Base-by-base conservation (phyloP, 441 rosid genomes). In the Populus hybrid region DNA sequence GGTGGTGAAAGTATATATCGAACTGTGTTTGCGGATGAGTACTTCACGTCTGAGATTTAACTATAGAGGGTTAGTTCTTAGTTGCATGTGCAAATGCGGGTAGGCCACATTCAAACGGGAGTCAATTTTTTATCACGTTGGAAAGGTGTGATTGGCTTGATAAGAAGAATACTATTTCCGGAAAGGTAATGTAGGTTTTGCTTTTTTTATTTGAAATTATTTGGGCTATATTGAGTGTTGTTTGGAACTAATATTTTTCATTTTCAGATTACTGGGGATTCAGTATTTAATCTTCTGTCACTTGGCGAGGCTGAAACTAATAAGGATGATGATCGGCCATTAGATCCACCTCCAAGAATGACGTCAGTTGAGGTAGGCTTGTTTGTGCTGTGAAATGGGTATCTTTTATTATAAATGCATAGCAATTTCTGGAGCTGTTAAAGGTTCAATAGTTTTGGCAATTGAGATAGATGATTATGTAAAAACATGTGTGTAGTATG, bases 81-180 rank as follows among this genome's bases (percentile, higher is more conserved):
- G 93, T 95, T 63, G 99, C 98, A 4, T 94, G 95, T 84, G 99
- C 97, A 24, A 94, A 94, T 87, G 93, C 91, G 42, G 92, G 97
- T 76, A 70, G 87, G 10, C 94, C 95, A 0, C 88, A 94, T 84
- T 84, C 99, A 2, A 95, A 94, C 83, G 98, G 97, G 42, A 94
- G 97, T 78, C 98, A 94, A 82, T 95, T 95, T 83, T 95, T 95
- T 78, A 87, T 94, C 70, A 84, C 99, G 26, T 86, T 95, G 88
- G 99, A 94, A 90, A 92, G 86, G 76, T 91, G 90, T 67, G 97
- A 95, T 69, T 94, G 98, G 98, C 94, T 95, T 80, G 97, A 94
- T 74, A 72, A 76, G 64, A 88, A 94, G 81, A 88, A 91, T 65
- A 95, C 97, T 61, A 95, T 94, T 79, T 95, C 90, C 33, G 97